phyloP scores from a whole-genome alignment of 2,329 filamentous ascomycete species.

The Verticillium klebahnii region DNA sequence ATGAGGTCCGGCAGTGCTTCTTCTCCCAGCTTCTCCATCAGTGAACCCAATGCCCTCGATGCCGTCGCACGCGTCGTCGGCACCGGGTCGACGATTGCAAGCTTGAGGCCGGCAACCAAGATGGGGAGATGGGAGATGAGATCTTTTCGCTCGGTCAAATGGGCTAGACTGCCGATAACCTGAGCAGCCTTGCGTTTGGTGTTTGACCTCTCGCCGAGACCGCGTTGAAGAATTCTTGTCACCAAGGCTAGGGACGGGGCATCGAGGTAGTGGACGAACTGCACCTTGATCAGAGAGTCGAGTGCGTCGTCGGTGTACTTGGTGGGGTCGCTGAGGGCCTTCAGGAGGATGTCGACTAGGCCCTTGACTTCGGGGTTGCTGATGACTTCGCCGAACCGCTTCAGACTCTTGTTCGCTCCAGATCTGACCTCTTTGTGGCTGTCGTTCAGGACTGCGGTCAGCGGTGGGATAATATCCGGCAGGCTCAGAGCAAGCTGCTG shows the following conservation, averaged over 20 bases:
- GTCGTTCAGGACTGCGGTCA: constrained; percentile 92
- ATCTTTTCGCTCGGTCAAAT: constrained; percentile 94
- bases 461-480: constrained; percentile 92
- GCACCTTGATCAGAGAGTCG: constrained; percentile 94
- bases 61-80: constrained; percentile 94
- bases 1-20: constrained; percentile 96
- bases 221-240: constrained; percentile 91
- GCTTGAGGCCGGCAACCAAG: constrained; percentile 81
- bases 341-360: constrained; percentile 84
- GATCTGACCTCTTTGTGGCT: constrained; percentile 95
- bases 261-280: constrained; percentile 97
- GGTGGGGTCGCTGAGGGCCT: constrained; percentile 94
- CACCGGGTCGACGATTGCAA: constrained; percentile 90
- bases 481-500: constrained; percentile 89
- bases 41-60: constrained; percentile 88
- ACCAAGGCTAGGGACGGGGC: constrained; percentile 92
- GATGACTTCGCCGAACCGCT: constrained; percentile 97
- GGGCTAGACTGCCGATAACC: constrained; percentile 95
- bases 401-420: constrained; percentile 91
- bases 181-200: constrained; percentile 96
- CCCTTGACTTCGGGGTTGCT: constrained; percentile 96
- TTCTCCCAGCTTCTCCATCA: constrained; percentile 97
- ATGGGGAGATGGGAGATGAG: constrained; percentile 87
- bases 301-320: constrained; percentile 95
- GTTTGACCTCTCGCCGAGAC: constrained; percentile 81